A percentile compares a stretch with the other conserved stretches of the same genome.
Evolutionary conservation across 2,329 filamentous ascomycete species (phyloP).

Genomic region (Madurella fahalii): DNA sequence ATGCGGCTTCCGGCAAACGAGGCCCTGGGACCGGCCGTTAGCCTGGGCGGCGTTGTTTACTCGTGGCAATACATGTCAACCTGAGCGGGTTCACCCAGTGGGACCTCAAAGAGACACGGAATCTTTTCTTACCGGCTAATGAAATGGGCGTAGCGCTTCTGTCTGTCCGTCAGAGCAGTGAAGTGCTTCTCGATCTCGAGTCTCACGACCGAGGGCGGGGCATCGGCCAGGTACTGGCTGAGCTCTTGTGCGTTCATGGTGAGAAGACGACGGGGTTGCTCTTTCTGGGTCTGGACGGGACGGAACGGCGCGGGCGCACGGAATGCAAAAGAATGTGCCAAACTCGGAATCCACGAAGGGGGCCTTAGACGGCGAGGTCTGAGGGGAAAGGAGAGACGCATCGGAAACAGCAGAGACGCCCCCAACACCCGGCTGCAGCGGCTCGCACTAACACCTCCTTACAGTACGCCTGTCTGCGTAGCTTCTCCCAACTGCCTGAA

Average conservation of each 20-base stretch:
- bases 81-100: neutral
- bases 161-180: slow-evolving; percentile 65
- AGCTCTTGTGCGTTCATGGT: slow-evolving; percentile 59
- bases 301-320: slow-evolving; percentile 6
- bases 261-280: slow-evolving; percentile 23
- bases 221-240: slow-evolving; percentile 82
- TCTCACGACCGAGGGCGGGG: slow-evolving; percentile 80
- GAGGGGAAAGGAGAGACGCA: slow-evolving; percentile 21
- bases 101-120: neutral
- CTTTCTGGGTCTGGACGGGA: slow-evolving; percentile 1
- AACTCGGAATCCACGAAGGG: neutral
- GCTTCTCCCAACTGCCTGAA: neutral
- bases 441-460: slow-evolving; percentile 7
- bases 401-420: slow-evolving; percentile 17
- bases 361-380: slow-evolving; percentile 17
- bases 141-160: slow-evolving; percentile 89
- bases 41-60: slow-evolving; percentile 3
- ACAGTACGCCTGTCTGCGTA: neutral
- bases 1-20: slow-evolving; percentile 74
- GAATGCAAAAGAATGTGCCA: slow-evolving; percentile 4
- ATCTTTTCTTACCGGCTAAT: slow-evolving; percentile 63
- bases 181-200: slow-evolving; percentile 94
- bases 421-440: slow-evolving; percentile 9
- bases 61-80: neutral
- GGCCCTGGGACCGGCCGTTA: slow-evolving; percentile 47